phyloP scores from a whole-genome alignment of 208 protist genomes.

The Acanthamoeba sp. region DNA sequence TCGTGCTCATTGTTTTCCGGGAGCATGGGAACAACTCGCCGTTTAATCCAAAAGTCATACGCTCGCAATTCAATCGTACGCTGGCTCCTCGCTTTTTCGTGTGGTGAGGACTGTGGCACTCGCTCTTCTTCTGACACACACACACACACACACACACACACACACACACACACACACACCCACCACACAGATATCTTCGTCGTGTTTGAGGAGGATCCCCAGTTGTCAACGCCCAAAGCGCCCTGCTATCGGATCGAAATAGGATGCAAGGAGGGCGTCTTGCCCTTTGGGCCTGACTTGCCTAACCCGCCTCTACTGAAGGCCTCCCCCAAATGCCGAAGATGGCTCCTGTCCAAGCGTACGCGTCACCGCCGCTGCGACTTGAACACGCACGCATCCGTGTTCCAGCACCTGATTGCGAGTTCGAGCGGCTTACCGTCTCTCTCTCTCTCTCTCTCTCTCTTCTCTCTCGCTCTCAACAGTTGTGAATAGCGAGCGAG shows the following conservation, averaged over 20 bases:
- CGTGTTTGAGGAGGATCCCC: slow-evolving; percentile 49
- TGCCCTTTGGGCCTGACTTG: slow-evolving; percentile 48
- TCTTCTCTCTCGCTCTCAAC: neutral
- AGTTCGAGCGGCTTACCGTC: neutral
- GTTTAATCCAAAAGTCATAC: slow-evolving; percentile 81
- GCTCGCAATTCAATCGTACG: slow-evolving; percentile 86
- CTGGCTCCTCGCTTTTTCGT: neutral
- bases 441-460: neutral
- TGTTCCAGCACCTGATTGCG: neutral
- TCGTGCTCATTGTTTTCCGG: slow-evolving; percentile 85
- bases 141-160: too few relatives aligned
- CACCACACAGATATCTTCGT: slow-evolving; percentile 25
- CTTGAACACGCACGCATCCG: too few relatives aligned
- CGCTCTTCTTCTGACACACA: neutral
- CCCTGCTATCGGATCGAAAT: slow-evolving; percentile 59
- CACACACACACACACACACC: too few relatives aligned
- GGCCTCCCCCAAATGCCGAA: neutral
- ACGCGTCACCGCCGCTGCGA: too few relatives aligned
- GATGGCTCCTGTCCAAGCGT: slow-evolving; percentile 71
- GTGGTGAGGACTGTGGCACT: neutral
- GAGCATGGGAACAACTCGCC: slow-evolving; percentile 68
- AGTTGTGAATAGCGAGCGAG: slow-evolving; percentile 67
- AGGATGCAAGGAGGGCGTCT: slow-evolving; percentile 60
- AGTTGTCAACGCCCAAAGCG: neutral
- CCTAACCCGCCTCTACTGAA: slow-evolving; percentile 45